Evolutionary conservation across 768 basidiomycete genomes (phyloP), one percentile per base, ranked within the genome.

Genomic region (Tubosaeta sp.): DNA sequence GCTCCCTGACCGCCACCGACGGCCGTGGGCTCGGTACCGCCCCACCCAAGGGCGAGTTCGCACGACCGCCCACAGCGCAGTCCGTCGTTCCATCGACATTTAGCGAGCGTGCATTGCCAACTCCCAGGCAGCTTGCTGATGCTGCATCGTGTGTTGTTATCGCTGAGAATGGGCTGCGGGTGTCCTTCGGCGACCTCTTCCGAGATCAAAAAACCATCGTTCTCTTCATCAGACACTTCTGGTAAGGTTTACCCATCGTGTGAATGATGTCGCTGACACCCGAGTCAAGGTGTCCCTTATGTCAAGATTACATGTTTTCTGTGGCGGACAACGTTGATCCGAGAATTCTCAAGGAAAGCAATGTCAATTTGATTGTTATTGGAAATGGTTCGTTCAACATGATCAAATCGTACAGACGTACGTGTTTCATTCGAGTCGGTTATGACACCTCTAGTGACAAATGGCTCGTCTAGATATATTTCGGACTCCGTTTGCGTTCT

Each of bases 201-300:
- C 73, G 61, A 41, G 64, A 73, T 11, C 72, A 74, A 54, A 78
- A 73, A 63, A 86, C 85, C 1, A 77, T 93, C 55, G 82, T 92
- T 46, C 69, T 93, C 36, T 95, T 95, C 72, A 85, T 96, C 55
- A 76, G 93, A 38, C 89, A 92, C 67, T 93, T 93, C 69, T 89
- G 84, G 87, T 79, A 44, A 51, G 66, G 57, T 21, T 10, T 39
- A 43, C 34, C 19, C 43, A 22, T 46, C 48, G 41, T 50, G 43
- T 29, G 51, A 52, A 52, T 11, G 14, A 45, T 13, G 16, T 18
- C 42, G 12, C 40, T 58, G 43, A 55, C 46, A 46, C 21, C n/a
- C 27, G 27, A 0, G 6, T 40, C 4, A 36, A 80, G 82, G 78
- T 94, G 91, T 62, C 85, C 88, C 0, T 69, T 83, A 12, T 91